Conservation (phyloP, 352 stramenopile species). For the Plasmopara muralis region DNA sequence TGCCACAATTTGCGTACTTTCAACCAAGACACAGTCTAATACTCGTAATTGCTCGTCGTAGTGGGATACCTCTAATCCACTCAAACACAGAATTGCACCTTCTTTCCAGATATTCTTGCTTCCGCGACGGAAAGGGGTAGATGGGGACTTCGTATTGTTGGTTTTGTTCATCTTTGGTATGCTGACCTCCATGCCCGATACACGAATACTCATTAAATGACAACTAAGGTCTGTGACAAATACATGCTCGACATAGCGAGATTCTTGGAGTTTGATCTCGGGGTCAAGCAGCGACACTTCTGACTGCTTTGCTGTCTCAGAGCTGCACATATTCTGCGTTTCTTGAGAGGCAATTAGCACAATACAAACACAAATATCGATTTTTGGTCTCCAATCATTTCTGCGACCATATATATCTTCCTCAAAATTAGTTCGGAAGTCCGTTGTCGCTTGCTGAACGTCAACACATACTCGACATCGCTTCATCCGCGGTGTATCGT, state of each 20-base stretch:
- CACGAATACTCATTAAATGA: conserved; percentile 50
- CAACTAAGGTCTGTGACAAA: conserved; percentile 52
- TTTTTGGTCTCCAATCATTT: conserved; percentile 23
- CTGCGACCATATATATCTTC: conserved; percentile 4
- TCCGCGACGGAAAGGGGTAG: conserved; percentile 42
- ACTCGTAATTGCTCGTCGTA: conserved; percentile 49
- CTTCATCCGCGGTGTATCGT: background rate
- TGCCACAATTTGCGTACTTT: conserved; percentile 49
- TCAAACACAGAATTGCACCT: conserved; percentile 46
- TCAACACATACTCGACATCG: conserved; percentile 16
- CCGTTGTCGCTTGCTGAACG: conserved; percentile 20
- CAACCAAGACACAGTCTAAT: conserved; percentile 48
- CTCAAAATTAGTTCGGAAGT: conserved; percentile 24
- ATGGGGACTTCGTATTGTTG: background rate
- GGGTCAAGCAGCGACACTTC: conserved; percentile 22
- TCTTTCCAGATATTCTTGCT: conserved; percentile 46
- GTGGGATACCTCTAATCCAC: conserved; percentile 54
- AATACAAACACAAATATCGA: conserved; percentile 50
- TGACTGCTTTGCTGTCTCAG: conserved; percentile 15
- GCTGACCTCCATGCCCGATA: conserved; percentile 27
- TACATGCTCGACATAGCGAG: conserved; percentile 36
- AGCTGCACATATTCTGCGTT: conserved; percentile 20
- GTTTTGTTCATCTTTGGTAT: conserved; percentile 8
- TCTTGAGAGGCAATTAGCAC: conserved; percentile 29
- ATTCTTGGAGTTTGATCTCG: conserved; percentile 21